Evolutionary conservation across 1,139 yeast species (phyloP), one percentile per base, ranked within the genome.

Genomic region (Kodamaea fungicola): DNA sequence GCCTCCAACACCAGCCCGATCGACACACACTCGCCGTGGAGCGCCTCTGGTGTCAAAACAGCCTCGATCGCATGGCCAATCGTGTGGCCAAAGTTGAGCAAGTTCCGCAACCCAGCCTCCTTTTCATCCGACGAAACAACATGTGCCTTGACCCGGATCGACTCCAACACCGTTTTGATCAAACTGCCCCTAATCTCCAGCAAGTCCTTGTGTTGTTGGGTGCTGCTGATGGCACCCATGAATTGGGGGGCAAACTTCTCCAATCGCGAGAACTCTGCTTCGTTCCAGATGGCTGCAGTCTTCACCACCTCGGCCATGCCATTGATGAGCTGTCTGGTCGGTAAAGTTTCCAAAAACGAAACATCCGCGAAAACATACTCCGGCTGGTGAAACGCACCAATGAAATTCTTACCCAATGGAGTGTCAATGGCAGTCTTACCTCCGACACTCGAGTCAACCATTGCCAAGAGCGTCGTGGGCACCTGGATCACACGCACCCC

Each of bases 21-120:
- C 7, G 97, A 76, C 12, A 92, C 98, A 73, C 98, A 92, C 62
- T 92, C 99, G 43, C 99, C 99, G 52, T 92, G 99, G 33, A 92
- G 74, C 12, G 96, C 94, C 59, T 90, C 89, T 7, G 99, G 98
- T 4, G 97, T 89, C 47, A 92, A 73, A 26, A 94, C 80, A 10
- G 98, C 98, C 67, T 92, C 99, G 50, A 85, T 89, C 21, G 99
- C 99, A 61, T 92, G 99, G 32, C 98, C 99, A 52, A 92, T 90
- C 27, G 97, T 81, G 61, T 92, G 99, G 23, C 99, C 99, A 57
- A 92, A 94, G 63, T 92, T 92, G 45, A 92, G 74, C 50, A 92
- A 69, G 61, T 92, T 92, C 66, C 99, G 78, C 50, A 92, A 74
- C 2, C 97, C 95, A 37, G 96, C 88, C 61, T 94, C 98, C 55